Evolutionary conservation across 176 grass and related monocot species (phyloP), one percentile per base, ranked within the genome.

Genomic region (Melocanna baccifera): DNA sequence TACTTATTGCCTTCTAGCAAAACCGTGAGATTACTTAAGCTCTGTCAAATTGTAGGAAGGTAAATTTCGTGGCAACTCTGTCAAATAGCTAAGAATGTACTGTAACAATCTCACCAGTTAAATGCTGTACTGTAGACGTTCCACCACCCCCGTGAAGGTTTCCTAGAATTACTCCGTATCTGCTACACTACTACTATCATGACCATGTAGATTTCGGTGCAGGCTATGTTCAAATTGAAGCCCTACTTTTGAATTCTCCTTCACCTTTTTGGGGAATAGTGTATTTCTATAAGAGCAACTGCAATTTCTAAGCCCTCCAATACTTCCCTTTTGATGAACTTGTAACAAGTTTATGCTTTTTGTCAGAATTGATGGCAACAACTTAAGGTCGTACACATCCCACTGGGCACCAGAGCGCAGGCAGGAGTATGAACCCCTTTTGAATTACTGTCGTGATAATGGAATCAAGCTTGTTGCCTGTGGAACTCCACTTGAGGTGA

Each of bases 401-500:
- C 93, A 98, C 88, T 98, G 89, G 96, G 93, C 96, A 78, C 73
- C 88, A 72, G 87, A 94, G 76, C 83, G 83, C 56, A 96, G 96
- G 96, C 93, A 95, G 82, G 96, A 98, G 88, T 94, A 94, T 67
- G 96, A 96, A 86, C 93, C 96, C 50, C 89, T 98, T 78, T 86
- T 98, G 75, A 98, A 95, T 74, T 92, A 92, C 39, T 98, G 91
- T 74, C 89, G 57, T 68, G 93, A 98, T 78, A 92, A 93, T 87
- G 71, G 84, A 86, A 84, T 98, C 45, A 96, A 89, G 86, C 83
- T 98, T 89, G 75, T 96, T 75, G 91, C 96, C 73, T 98, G 91
- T 84, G 96, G 96, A 86, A 94, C 91, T 83, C 96, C 96, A 56
- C 96, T 96, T 81, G 86, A 92, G 89, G 96, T 98, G 89, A 95